phyloP scores from a whole-genome alignment of 2,329 filamentous ascomycete species.

The Tympanopsis confertula region DNA sequence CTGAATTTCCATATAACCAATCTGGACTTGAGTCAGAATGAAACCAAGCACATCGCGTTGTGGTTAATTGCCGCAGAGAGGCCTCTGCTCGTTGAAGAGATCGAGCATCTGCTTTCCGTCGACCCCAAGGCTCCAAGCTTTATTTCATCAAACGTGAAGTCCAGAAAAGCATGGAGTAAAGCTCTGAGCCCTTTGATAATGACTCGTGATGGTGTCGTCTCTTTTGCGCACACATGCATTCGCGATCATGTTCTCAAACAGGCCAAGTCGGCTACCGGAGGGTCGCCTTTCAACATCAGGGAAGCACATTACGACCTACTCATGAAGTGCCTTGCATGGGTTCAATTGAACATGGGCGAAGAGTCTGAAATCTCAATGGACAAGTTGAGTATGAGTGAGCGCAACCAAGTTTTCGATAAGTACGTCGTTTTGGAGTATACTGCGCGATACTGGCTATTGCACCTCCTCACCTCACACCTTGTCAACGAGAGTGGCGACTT shows the following conservation, averaged over 20 bases:
- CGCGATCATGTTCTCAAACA: background rate
- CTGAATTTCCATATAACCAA: background rate
- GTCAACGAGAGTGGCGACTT: background rate
- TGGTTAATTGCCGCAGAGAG: background rate
- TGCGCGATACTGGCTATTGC: background rate
- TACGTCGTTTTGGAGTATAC: background rate
- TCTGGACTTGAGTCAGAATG: background rate
- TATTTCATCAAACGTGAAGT: background rate
- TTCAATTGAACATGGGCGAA: background rate
- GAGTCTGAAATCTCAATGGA: background rate
- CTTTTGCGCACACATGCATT: background rate
- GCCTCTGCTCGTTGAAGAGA: background rate
- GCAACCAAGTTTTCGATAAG: background rate
- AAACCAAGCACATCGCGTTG: background rate
- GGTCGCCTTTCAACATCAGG: background rate
- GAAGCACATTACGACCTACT: slow-evolving; percentile 1
- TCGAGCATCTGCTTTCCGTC: background rate
- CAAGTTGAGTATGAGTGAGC: background rate
- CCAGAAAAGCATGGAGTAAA: background rate
- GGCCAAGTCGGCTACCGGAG: background rate
- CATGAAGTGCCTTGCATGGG: background rate
- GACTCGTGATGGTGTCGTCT: background rate
- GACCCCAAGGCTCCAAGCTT: background rate
- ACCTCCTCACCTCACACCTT: background rate
- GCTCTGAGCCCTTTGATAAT: background rate